Base-by-base conservation (phyloP, 306 rosid species). In the Inga leiocalycina region DNA sequence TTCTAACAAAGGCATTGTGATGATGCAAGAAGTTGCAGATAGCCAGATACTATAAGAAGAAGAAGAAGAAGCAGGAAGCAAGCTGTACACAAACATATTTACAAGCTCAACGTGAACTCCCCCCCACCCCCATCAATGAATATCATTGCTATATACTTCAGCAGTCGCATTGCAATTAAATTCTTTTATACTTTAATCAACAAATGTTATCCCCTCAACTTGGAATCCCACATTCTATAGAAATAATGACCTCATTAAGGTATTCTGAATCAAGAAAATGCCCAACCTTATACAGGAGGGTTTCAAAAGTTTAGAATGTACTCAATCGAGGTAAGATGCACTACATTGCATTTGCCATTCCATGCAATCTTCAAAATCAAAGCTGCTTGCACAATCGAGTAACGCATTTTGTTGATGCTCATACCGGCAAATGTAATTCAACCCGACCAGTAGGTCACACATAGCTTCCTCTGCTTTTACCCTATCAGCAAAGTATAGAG, bases 391-490 rank as follows among this genome's bases (percentile, higher is more conserved):
- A 41, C 98, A 92, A 77, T 93, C 99, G 71, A 96, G 84, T 72
- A 96, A 86, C 9, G 98, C 98, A 48, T 92, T 96, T 54, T 96
- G 98, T 84, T 96, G 99, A 68, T 92, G 98, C 83, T 96, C 99
- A 37, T 96, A 96, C 11, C 94, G 98, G 39, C 98, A 96, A 46
- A 96, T 94, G 85, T 96, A 96, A 85, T 94, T 96, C 88, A 96
- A 85, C 43, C 99, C 99, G 4, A 92, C 91, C 75, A 96, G 97
- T 82, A 94, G 95, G 81, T 90, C 88, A 70, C 97, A 94, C 16
- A 96, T 85, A 13, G 95, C 93, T 30, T 92, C 97, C 90, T 96
- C 99, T 0, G 97, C 87, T 89, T 92, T 92, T 75, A 82, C 86
- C 82, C 91, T 86, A 78, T 96, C 97, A 65, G 97, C 97, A 37